Base-by-base conservation (phyloP, 176 grass and related monocot genomes). In the Sorghum bicolor region DNA sequence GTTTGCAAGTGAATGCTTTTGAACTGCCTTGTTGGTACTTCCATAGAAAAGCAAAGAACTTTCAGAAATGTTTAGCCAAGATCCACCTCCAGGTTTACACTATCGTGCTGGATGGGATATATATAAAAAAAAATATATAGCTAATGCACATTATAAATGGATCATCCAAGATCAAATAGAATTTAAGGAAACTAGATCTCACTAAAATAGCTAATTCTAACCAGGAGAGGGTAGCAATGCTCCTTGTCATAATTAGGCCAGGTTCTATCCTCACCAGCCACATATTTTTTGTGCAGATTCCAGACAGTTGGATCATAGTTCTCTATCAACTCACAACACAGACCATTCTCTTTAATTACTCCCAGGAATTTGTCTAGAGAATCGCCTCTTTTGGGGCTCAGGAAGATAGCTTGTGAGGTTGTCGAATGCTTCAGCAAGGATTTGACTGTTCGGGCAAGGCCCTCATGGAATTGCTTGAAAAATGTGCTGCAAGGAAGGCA, bases 311-410 rank as follows among this genome's bases (percentile, higher is more conserved):
- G 72, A 77, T 99, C 93, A 77, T 99, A 96, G 33, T 94, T 95
- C 69, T 99, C 91, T 70, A 94, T 79, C 75, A 96, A 89, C 82
- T 96, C 87, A 50, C 74, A 94, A 20, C 78, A 58, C 67, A 99
- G 83, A 34, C 83, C 89, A 71, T 50, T 83, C 86, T 95, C 91
- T 86, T 77, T 82, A 67, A 89, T 76, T 73, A 41, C 85, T 60
- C 81, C 77, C 38, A 96, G 31, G 75, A 99, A 99, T 57, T 87
- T 96, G 45, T 90, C 80, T 5, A 99, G 74, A 67, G 96, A 96
- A 83, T 99, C 86, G n/a, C 96, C 96, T 94, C 91, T 94, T 81
- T 89, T 89, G 11, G 96, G 96, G 60, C 93, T 80, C 53, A 99
- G 44, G 85, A 99, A 96, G 84, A 96, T 90, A 61, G 91, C 96